phyloP scores from a whole-genome alignment of 225 moss, liverwort and hornwort genomes.

The Straminergon stramineum region DNA sequence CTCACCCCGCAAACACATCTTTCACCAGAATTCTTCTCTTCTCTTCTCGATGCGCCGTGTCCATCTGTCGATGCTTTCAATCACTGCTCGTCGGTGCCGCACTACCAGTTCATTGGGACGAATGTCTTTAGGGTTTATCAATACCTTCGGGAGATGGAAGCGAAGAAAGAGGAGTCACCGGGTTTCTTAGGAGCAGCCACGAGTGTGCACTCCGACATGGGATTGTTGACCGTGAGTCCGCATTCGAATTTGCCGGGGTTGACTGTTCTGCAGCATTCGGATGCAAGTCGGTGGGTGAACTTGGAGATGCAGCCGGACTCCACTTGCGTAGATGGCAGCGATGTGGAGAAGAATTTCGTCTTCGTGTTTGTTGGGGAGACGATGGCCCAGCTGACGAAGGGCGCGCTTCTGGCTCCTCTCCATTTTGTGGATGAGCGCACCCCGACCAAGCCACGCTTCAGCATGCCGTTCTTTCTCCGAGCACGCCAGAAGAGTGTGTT shows the following conservation, averaged over 20 bases:
- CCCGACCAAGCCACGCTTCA: conserved; percentile 31
- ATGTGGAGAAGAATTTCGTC: conserved; percentile 9
- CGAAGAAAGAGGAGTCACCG: background rate
- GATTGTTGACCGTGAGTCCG: conserved; percentile 39
- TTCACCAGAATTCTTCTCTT: conserved; percentile 3
- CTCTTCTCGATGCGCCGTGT: conserved; percentile 25
- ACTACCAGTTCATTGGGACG: conserved; percentile 23
- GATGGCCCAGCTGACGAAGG: conserved; percentile 37
- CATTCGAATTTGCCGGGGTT: conserved; percentile 39
- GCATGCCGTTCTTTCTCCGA: conserved; percentile 55
- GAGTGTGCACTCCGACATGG: conserved; percentile 41
- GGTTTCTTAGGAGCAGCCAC: conserved; percentile 26
- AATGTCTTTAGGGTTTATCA: conserved; percentile 43
- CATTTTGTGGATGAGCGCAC: conserved; percentile 48
- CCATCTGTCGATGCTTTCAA: conserved; percentile 1
- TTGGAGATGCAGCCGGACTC: conserved; percentile 36
- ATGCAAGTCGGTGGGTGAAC: conserved; percentile 46
- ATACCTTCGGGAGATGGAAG: conserved; percentile 1
- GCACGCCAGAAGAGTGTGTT: conserved; percentile 22
- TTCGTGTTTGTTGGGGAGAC: conserved; percentile 45
- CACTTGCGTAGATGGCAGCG: conserved; percentile 17
- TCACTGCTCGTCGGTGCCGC: conserved; percentile 17
- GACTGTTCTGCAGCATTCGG: conserved; percentile 21
- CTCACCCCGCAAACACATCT: conserved; percentile 23
- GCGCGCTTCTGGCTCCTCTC: conserved; percentile 27